A percentile compares a stretch with the other conserved stretches of the same genome.
Conservation (phyloP, 495 filamentous ascomycete genomes). For the Xylaria longipes region DNA sequence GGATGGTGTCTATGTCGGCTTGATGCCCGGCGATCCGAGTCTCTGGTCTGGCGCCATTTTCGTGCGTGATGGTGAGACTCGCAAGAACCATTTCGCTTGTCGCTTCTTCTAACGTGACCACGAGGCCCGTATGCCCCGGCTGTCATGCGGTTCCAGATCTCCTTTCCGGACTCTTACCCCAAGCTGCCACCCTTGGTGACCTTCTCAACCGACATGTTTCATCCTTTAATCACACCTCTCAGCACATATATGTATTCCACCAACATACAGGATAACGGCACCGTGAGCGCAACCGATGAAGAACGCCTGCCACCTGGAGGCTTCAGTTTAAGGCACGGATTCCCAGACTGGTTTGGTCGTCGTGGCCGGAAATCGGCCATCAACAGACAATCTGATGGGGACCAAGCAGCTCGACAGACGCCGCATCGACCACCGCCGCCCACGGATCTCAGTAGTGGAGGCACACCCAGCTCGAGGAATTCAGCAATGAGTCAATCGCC, state of each 20-base stretch:
- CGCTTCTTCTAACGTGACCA: constrained; percentile 13
- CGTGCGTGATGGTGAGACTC: constrained; percentile 74
- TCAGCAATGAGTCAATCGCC: constrained; percentile 37
- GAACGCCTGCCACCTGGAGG: constrained; percentile 84
- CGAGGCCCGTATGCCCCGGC: constrained; percentile 87
- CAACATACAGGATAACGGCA: constrained; percentile 69
- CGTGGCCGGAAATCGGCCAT: constrained; percentile 33
- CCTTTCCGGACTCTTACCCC: constrained; percentile 84
- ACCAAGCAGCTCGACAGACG: constrained; percentile 33
- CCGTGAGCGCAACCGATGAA: constrained; percentile 79
- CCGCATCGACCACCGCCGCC: constrained; percentile 44
- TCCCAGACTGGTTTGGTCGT: constrained; percentile 82
- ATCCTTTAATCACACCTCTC: constrained; percentile 87
- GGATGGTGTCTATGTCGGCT: constrained; percentile 82
- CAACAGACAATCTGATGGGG: constrained; percentile 35
- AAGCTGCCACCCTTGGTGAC: constrained; percentile 79
- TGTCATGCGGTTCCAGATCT: constrained; percentile 87
- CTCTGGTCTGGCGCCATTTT: constrained; percentile 92
- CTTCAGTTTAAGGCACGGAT: constrained; percentile 87
- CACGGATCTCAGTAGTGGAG: constrained; percentile 37
- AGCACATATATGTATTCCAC: constrained; percentile 91
- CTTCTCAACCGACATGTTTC: constrained; percentile 90
- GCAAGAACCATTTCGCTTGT: constrained; percentile 17
- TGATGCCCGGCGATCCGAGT: constrained; percentile 78
- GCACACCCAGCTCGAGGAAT: constrained; percentile 44